Base-by-base conservation (phyloP, 2,329 filamentous ascomycete species). In the Curvularia sp. region DNA sequence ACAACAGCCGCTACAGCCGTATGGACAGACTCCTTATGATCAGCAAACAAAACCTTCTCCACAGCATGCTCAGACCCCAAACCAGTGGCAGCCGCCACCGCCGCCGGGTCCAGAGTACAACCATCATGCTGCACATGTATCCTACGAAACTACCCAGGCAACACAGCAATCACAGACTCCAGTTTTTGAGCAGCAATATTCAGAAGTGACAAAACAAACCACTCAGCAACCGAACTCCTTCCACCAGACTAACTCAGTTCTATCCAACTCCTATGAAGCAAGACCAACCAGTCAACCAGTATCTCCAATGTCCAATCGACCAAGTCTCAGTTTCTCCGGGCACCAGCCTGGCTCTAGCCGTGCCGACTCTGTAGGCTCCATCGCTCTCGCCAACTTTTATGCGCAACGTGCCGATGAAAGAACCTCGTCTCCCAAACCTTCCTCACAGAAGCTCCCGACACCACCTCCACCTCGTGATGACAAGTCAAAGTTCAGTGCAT, bases 251-350 rank as follows among this genome's bases (percentile, higher is more conserved):
- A 61, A 65, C 13, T 69, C 68, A 34, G 66, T 63, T 6, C 58
- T 69, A 28, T 66, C 71, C 7, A 62, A 63, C 23, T 70, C 70
- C 38, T 63, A 61, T 46, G 60, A 74, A 23, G 48, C 67, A 18
- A 74, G 66, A 49, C 69, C 71, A 10, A 66, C 69, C 38, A 73
- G 69, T 36, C 70, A 73, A 15, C 68, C 73, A 15, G 73, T 76
- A 21, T 77, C 75, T 47, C 75, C 74, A 3, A 53, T 76, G 21
- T 65, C 65, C 3, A 66, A 68, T 41, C 65, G 70, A 3, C 64
- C 72, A 8, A 73, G 67, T 38, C 65, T 72, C 47, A 70, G 64
- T 42, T 71, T 70, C 21, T 61, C 67, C 21, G 64, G 55, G 1
- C 63, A 69, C 2, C 51, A 63, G 12, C 28, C 45, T 13, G 57